A percentile compares a stretch with the other conserved stretches of the same genome.
Conservation (phyloP, 2,329 filamentous ascomycete species). For the Talaromyces atroroseus region DNA sequence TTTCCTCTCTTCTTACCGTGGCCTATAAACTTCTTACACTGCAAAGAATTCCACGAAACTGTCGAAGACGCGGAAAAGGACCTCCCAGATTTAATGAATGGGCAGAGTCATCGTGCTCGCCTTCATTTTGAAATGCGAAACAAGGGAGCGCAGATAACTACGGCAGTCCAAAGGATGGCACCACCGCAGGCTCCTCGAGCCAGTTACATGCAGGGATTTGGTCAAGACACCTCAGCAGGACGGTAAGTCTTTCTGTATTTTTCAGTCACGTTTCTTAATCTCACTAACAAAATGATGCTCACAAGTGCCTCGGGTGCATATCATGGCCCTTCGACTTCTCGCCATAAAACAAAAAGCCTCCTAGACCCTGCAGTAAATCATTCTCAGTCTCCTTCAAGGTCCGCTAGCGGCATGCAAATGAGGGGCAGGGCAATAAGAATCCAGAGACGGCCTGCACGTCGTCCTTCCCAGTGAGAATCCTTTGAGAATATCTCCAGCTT, state of each 20-base stretch:
- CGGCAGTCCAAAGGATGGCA: not conserved
- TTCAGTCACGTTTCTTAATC: not conserved
- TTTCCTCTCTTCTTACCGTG: not conserved
- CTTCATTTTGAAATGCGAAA: slow-evolving; percentile 21
- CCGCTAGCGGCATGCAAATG: not conserved
- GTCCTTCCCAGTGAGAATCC: not conserved
- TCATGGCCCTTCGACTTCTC: not conserved
- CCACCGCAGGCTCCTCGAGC: not conserved
- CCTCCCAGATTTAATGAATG: slow-evolving; percentile 29
- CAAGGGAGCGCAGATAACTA: slow-evolving; percentile 16
- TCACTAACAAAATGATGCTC: not conserved
- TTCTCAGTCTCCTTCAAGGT: not conserved
- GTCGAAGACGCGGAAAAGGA: slow-evolving; percentile 28
- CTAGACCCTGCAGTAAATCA: not conserved
- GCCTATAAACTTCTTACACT: not conserved
- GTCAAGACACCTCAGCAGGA: not conserved
- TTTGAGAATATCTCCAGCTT: not conserved
- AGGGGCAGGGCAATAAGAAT: not conserved
- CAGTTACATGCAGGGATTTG: not conserved
- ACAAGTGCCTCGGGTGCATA: not conserved
- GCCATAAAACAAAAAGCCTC: not conserved
- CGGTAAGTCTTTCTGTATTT: not conserved
- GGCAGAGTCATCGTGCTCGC: slow-evolving; percentile 34
- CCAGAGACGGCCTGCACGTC: not conserved
- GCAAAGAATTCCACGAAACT: slow-evolving; percentile 27